phyloP scores from a whole-genome alignment of 805 yeast genomes.

The Kazachstania africana region DNA sequence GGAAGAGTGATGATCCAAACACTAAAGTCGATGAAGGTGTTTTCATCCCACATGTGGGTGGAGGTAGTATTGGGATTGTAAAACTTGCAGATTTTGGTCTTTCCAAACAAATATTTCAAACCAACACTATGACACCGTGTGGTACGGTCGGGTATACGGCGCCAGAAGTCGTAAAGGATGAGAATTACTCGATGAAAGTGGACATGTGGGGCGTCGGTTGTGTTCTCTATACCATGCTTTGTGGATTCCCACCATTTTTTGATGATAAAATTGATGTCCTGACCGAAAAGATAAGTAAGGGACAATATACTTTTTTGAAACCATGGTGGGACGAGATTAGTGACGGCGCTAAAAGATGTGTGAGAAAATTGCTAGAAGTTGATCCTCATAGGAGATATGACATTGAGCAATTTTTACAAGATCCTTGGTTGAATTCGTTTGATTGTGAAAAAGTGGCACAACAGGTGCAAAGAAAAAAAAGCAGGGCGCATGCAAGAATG shows the following conservation, averaged over 20 bases:
- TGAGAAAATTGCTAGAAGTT: slow-evolving; percentile 52
- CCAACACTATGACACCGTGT: slow-evolving; percentile 91
- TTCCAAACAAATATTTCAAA: slow-evolving; percentile 80
- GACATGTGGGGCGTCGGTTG: slow-evolving; percentile 99
- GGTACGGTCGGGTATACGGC: slow-evolving; percentile 99
- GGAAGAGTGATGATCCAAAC: slow-evolving; percentile 57
- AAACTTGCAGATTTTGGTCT: slow-evolving; percentile 94
- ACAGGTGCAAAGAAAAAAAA: slow-evolving; percentile 1
- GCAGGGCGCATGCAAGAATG: slow-evolving; percentile 9
- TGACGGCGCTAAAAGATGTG: slow-evolving; percentile 57
- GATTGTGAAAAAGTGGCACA: slow-evolving; percentile 9
- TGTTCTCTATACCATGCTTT: slow-evolving; percentile 80
- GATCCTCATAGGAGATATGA: slow-evolving; percentile 60
- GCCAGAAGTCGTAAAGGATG: slow-evolving; percentile 93
- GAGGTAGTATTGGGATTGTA: slow-evolving; percentile 82
- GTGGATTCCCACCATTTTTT: slow-evolving; percentile 97
- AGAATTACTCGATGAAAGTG: slow-evolving; percentile 82
- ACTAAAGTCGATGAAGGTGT: slow-evolving; percentile 79
- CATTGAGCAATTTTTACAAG: slow-evolving; percentile 51
- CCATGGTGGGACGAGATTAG: slow-evolving; percentile 90
- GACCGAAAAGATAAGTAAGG: slow-evolving; percentile 57
- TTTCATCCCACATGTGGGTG: slow-evolving; percentile 71
- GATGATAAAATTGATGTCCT: slow-evolving; percentile 55
- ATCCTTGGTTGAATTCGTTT: slow-evolving; percentile 50
- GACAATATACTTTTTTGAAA: slow-evolving; percentile 58